Evolutionary conservation across 2,329 filamentous ascomycete genomes (phyloP), one percentile per base, ranked within the genome.

Genomic region (Byssochlamys sp.): DNA sequence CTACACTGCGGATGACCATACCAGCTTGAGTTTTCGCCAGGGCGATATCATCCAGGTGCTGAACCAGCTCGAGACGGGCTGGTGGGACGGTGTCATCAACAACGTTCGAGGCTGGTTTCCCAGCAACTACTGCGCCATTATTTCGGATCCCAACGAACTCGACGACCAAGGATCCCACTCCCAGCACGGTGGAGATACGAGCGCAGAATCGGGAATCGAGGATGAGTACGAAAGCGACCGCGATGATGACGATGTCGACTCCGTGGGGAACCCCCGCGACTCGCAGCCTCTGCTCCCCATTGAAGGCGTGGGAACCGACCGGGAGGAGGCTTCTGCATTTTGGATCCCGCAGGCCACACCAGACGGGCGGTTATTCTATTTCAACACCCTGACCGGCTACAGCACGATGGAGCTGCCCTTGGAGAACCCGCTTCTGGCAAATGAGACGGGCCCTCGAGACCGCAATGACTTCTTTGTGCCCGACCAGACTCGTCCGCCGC

Each of bases 11-110:
- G 92, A 99, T 77, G 94, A 99, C 75, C 86, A 90, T 67, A 97
- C 92, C 53, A 96, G 91, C 77, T 78, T 99, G 71, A 97, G 91
- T 76, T 99, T 99, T 75, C 90, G 90, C 67, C 89, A 95, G 73
- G 94, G 94, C 69, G 94, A 99, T 76, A 86, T 97, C 65, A 99
- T 99, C 67, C 92, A 97, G 77, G 94, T 99, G 66, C 92, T 99
- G 67, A 99, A 94, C 55, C 92, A 96, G 76, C 81, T 97, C 58
- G 94, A 99, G 74, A 97, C 91, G 68, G 94, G 94, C 57, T 99
- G 94, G 94, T 99, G 94, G 94, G 94, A 99, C 77, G 94, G 94
- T 53, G 90, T 99, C 57, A 96, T 99, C 72, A 94, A 96, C 69
- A 90, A 91, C 59, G 89, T 96, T 65, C 87, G 94, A 71, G 94